A percentile compares a stretch with the other conserved stretches of the same genome.
Evolutionary conservation across 768 basidiomycete species (phyloP).

Genomic region (Phanerodontia chrysosporium): DNA sequence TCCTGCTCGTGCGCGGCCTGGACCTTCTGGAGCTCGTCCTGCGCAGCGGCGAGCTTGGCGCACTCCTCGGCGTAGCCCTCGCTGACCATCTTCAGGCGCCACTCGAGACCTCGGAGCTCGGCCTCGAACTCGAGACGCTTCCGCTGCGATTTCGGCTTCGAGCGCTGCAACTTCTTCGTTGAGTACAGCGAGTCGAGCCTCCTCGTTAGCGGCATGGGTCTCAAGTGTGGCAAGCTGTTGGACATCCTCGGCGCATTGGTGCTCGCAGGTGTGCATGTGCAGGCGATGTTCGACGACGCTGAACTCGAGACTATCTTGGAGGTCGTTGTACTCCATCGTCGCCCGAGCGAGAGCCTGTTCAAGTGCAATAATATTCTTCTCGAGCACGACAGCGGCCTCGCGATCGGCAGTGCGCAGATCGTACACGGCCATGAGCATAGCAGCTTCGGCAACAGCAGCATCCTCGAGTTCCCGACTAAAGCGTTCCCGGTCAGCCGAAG

Average conservation of each 20-base stretch:
- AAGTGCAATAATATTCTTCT: neutral
- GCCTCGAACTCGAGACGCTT: neutral
- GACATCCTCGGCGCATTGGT: neutral
- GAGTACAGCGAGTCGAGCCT: neutral
- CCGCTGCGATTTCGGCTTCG: neutral
- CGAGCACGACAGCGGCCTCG: neutral
- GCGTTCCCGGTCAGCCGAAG: neutral
- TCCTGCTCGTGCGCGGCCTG: neutral
- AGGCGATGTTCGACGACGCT: neutral
- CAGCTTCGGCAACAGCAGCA: neutral
- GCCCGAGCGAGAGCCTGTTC: neutral
- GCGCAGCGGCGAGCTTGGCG: neutral
- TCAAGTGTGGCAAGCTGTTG: neutral
- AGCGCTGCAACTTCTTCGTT: neutral
- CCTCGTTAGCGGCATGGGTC: neutral
- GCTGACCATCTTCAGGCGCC: neutral
- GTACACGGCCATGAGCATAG: neutral
- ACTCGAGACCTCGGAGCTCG: neutral
- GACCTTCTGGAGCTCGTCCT: neutral
- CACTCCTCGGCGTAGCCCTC: neutral
- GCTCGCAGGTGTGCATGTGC: neutral
- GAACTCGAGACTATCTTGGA: neutral
- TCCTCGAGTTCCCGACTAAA: neutral
- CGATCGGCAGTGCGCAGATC: neutral
- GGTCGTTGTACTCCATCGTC: neutral